These are phyloP conservation scores for Digitaria exilis DNA, from an alignment of 202 grass and related monocot genomes.

Conservation along the genomic window DNA sequence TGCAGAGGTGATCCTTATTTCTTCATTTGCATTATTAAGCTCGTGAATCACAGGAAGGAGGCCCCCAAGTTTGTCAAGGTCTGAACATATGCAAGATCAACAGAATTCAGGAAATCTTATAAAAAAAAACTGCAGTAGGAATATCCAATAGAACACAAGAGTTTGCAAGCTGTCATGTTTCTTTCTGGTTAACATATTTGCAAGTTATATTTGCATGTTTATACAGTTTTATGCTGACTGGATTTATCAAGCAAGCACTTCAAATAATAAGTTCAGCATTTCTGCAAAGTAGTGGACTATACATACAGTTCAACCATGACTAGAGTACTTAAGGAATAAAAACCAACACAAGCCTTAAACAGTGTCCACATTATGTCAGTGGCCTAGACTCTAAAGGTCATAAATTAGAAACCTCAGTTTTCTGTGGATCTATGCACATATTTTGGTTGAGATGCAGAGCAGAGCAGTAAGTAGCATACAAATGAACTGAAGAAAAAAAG, in stretches of 20 bases:
- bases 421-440: background rate
- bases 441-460: slow-evolving; percentile 19
- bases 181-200: background rate
- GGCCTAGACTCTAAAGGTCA: background rate
- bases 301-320: background rate
- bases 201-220: slow-evolving; percentile 14
- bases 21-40: slow-evolving; percentile 69
- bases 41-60: slow-evolving; percentile 74
- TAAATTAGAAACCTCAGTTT: background rate
- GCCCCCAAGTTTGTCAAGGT: slow-evolving; percentile 89
- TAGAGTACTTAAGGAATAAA: background rate
- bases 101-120: slow-evolving; percentile 13
- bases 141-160: background rate
- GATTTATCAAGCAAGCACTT: background rate
- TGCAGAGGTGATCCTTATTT: slow-evolving; percentile 66
- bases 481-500: background rate
- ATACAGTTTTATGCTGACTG: background rate
- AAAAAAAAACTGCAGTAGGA: slow-evolving; percentile 8
- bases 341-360: slow-evolving; percentile 19
- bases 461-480: slow-evolving; percentile 14
- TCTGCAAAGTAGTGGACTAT: slow-evolving; percentile 6
- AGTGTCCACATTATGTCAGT: slow-evolving; percentile 2
- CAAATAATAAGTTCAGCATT: background rate
- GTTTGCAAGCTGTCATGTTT: background rate
- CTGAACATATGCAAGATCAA: slow-evolving; percentile 46